Conservation (phyloP, 2,329 filamentous ascomycete species). For the Proliferodiscus dingleyae region DNA sequence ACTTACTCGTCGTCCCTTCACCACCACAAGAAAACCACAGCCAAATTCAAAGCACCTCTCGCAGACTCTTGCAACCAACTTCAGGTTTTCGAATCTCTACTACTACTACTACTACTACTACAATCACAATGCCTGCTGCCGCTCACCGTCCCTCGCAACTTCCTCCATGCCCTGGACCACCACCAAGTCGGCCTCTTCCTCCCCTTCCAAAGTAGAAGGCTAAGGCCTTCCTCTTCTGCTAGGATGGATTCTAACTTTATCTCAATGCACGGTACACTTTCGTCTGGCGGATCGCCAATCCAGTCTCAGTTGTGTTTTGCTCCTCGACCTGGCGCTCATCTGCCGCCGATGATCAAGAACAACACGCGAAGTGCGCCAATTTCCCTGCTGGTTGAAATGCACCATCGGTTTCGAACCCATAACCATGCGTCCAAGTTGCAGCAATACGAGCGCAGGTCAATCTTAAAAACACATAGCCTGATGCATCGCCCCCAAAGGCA, state of each 20-base stretch:
- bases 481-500: neutral
- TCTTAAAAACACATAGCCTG: slow-evolving; percentile 3
- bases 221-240: neutral
- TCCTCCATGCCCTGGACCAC: slow-evolving; percentile 62
- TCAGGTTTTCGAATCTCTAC: slow-evolving; percentile 1
- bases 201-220: slow-evolving; percentile 53
- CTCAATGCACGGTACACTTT: neutral
- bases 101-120: too few relatives aligned
- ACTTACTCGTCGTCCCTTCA: slow-evolving; percentile 5
- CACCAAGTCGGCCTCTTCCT: slow-evolving; percentile 59
- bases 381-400: slow-evolving; percentile 1
- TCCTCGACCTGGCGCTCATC: neutral
- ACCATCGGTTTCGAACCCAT: slow-evolving; percentile 3
- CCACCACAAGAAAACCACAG: neutral
- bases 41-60: too few relatives aligned
- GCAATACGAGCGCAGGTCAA: slow-evolving; percentile 3
- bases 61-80: neutral
- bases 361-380: slow-evolving; percentile 1
- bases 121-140: slow-evolving; percentile 47
- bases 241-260: neutral
- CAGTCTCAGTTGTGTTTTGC: slow-evolving; percentile 1
- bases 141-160: slow-evolving; percentile 55
- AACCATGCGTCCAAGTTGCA: neutral
- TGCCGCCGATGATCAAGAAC: slow-evolving; percentile 2
- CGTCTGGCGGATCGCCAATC: slow-evolving; percentile 3